A percentile compares a stretch with the other conserved stretches of the same genome.
phyloP scores from a whole-genome alignment of 2,329 filamentous ascomycete genomes.

The Ceratocystiopsis minuta region DNA sequence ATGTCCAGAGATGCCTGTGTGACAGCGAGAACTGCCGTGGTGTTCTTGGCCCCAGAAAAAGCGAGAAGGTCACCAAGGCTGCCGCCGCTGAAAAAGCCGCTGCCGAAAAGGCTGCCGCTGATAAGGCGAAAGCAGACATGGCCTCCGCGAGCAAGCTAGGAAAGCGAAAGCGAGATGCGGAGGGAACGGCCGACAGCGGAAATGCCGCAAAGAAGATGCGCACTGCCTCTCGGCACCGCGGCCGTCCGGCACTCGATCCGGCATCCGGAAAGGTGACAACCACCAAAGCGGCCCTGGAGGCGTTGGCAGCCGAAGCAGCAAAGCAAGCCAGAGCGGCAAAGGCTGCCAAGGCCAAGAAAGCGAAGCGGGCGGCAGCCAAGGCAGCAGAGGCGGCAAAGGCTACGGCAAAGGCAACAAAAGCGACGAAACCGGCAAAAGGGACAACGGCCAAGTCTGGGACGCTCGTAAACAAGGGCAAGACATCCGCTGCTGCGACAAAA shows the following conservation, averaged over 20 bases:
- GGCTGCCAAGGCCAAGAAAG: conserved; percentile 8
- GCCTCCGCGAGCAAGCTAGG: too few relatives aligned
- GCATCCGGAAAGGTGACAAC: conserved; percentile 2
- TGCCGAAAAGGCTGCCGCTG: conserved; percentile 3
- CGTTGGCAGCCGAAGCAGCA: conserved; percentile 2
- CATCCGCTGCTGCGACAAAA: too few relatives aligned
- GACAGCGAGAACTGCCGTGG: conserved; percentile 46
- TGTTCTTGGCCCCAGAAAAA: conserved; percentile 43
- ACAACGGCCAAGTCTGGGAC: conserved; percentile 1
- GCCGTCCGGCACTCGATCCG: background rate
- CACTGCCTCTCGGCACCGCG: background rate
- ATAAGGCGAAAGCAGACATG: conserved; percentile 1
- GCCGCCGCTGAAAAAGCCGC: background rate
- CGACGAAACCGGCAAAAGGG: conserved; percentile 1
- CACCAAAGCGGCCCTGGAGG: conserved; percentile 5
- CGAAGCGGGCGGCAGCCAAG: background rate
- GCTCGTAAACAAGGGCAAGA: background rate
- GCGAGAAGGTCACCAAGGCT: conserved; percentile 15
- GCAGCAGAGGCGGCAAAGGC: background rate
- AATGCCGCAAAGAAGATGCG: background rate
- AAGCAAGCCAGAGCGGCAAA: conserved; percentile 4
- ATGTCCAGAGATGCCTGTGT: conserved; percentile 48
- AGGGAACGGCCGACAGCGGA: background rate
- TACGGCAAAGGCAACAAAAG: background rate
- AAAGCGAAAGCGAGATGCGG: too few relatives aligned